A percentile compares a stretch with the other conserved stretches of the same genome.
phyloP scores from a whole-genome alignment of 805 yeast species.

The Candida peoriensis region DNA sequence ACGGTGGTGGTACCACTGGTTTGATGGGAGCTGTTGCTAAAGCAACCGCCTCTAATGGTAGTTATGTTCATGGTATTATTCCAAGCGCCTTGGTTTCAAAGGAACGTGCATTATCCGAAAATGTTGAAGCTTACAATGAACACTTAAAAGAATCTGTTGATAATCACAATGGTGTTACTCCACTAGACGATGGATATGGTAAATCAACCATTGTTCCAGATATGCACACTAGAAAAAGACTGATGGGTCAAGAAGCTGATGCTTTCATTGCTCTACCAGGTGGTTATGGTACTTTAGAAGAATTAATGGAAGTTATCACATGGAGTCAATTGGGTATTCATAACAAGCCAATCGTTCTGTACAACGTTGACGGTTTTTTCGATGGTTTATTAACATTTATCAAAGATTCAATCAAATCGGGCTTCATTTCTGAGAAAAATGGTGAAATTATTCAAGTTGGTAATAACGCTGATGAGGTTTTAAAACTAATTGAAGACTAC shows the following conservation, averaged over 20 bases:
- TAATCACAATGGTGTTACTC: slow-evolving; percentile 62
- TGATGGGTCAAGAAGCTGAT: slow-evolving; percentile 84
- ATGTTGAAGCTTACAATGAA: slow-evolving; percentile 38
- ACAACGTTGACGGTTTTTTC: slow-evolving; percentile 76
- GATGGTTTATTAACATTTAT: slow-evolving; percentile 64
- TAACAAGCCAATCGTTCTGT: slow-evolving; percentile 70
- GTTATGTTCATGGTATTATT: slow-evolving; percentile 78
- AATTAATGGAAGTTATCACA: slow-evolving; percentile 82
- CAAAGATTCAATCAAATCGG: slow-evolving; percentile 50
- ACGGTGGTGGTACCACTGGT: slow-evolving; percentile 89
- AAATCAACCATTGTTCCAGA: slow-evolving; percentile 76
- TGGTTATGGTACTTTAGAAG: slow-evolving; percentile 88
- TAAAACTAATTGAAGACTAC: slow-evolving; percentile 55
- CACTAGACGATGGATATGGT: slow-evolving; percentile 56
- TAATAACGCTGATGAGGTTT: slow-evolving; percentile 60
- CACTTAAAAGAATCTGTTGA: slow-evolving; percentile 48
- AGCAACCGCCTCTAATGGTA: slow-evolving; percentile 42
- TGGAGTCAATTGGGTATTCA: slow-evolving; percentile 91
- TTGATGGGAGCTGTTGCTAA: slow-evolving; percentile 75
- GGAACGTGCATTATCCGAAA: slow-evolving; percentile 49
- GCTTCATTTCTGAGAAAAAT: slow-evolving; percentile 65
- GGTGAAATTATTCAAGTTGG: slow-evolving; percentile 69
- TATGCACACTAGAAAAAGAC: slow-evolving; percentile 83
- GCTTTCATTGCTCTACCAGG: slow-evolving; percentile 91
- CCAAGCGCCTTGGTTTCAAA: slow-evolving; percentile 77